A percentile compares a stretch with the other conserved stretches of the same genome.
phyloP scores from a whole-genome alignment of 495 filamentous ascomycete species.

The Neurospora sp. region DNA sequence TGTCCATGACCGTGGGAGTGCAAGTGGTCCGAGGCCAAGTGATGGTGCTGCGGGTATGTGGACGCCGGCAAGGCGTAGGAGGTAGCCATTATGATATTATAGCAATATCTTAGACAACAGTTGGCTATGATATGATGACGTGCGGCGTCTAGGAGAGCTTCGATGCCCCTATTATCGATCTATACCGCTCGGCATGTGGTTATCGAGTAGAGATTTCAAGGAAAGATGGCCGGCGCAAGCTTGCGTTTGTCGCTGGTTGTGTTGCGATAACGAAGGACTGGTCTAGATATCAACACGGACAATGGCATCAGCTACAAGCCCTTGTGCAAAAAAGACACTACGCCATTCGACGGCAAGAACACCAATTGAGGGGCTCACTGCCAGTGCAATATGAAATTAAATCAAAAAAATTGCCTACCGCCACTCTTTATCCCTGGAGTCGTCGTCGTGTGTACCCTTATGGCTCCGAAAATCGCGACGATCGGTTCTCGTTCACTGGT shows the following conservation, averaged over 20 bases:
- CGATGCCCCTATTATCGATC: conserved; percentile 7
- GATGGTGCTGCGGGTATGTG: conserved; percentile 34
- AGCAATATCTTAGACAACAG: neutral
- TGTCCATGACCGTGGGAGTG: conserved; percentile 16
- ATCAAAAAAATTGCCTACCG: neutral
- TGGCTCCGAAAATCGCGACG: conserved; percentile 2
- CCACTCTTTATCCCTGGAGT: neutral
- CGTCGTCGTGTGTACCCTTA: neutral
- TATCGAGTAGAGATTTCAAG: neutral
- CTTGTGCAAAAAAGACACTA: neutral
- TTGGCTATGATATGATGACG: neutral
- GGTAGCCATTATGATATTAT: conserved; percentile 29
- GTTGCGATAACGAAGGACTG: neutral
- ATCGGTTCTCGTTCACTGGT: conserved; percentile 1
- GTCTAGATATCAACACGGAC: neutral
- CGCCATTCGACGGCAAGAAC: neutral
- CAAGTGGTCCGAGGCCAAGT: conserved; percentile 20
- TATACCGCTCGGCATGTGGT: neutral
- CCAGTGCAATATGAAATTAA: neutral
- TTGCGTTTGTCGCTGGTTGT: neutral
- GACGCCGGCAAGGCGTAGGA: conserved; percentile 42
- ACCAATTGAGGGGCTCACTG: neutral
- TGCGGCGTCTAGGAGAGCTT: conserved; percentile 10
- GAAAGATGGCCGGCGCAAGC: neutral
- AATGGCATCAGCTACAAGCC: neutral